Conservation (phyloP, 495 filamentous ascomycete species). For the Pseudevernia furfuracea region DNA sequence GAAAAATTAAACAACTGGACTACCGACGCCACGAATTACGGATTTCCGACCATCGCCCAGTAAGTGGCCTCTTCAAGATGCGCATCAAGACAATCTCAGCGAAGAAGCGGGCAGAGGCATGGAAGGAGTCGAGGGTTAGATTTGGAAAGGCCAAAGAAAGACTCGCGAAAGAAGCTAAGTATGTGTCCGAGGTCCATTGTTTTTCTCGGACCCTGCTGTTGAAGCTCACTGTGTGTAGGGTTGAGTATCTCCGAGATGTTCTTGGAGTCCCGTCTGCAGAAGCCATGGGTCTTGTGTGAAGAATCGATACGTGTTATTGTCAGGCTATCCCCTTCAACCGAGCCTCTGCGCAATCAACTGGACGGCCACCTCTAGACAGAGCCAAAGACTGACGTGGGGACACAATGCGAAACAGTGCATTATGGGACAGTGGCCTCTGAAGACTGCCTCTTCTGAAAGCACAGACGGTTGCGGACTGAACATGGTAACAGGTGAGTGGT, state of each 20-base stretch:
- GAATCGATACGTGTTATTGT: background rate
- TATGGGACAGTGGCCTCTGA: background rate
- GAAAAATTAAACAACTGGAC: constrained; percentile 75
- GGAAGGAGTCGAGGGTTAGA: constrained; percentile 61
- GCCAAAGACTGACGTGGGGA: background rate
- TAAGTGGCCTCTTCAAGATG: constrained; percentile 74
- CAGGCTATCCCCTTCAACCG: background rate
- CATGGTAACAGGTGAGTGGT: background rate
- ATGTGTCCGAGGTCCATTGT: constrained; percentile 21
- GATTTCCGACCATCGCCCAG: constrained; percentile 87
- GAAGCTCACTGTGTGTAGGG: constrained; percentile 28
- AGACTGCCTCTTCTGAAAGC: background rate
- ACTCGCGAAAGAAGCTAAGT: constrained; percentile 58
- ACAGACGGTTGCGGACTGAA: background rate
- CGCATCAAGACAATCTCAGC: constrained; percentile 71
- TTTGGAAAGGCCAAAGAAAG: constrained; percentile 62
- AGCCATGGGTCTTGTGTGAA: constrained; percentile 31
- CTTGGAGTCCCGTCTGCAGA: constrained; percentile 42
- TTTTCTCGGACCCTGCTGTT: background rate
- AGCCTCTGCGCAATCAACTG: background rate
- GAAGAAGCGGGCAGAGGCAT: constrained; percentile 53
- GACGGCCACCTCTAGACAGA: background rate
- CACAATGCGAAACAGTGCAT: background rate
- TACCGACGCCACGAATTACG: constrained; percentile 84
- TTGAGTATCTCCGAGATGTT: constrained; percentile 47